Conservation (phyloP, 176 grass and related monocot genomes). For the Bromus sterilis region DNA sequence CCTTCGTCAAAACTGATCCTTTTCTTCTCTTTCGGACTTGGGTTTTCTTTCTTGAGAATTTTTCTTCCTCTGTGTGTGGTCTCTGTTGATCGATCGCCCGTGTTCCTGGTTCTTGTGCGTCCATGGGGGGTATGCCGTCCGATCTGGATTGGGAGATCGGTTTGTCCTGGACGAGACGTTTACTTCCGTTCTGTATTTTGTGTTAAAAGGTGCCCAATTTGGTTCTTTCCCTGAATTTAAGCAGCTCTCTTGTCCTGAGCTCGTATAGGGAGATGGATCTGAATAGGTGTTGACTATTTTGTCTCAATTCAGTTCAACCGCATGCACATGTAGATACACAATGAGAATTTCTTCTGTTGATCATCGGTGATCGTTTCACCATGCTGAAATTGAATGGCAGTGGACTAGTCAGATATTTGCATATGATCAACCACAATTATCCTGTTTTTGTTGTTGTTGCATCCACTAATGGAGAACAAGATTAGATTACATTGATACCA, state of each 20-base stretch:
- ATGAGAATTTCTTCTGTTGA: background rate
- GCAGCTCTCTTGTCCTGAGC: background rate
- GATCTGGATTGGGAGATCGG: conserved; percentile 18
- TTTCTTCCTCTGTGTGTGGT: background rate
- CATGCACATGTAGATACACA: background rate
- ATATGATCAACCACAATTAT: background rate
- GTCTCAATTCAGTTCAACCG: background rate
- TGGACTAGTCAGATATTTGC: background rate
- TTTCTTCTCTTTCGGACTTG: background rate
- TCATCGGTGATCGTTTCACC: conserved; percentile 1
- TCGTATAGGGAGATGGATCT: background rate
- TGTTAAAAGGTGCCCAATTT: background rate
- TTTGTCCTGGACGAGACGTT: background rate
- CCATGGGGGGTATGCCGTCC: background rate
- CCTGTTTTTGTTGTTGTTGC: background rate
- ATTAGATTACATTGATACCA: background rate
- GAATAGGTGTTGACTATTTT: conserved; percentile 19
- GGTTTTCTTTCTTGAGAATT: background rate
- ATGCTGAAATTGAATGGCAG: background rate
- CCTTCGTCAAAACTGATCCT: conserved; percentile 16
- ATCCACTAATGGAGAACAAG: background rate
- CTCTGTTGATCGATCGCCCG: conserved; percentile 10
- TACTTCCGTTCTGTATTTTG: background rate
- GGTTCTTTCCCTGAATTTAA: conserved; percentile 1
- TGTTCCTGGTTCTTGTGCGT: background rate